Conservation (phyloP, 1,284 basidiomycete genomes). For the Neonothopanus nambi region DNA sequence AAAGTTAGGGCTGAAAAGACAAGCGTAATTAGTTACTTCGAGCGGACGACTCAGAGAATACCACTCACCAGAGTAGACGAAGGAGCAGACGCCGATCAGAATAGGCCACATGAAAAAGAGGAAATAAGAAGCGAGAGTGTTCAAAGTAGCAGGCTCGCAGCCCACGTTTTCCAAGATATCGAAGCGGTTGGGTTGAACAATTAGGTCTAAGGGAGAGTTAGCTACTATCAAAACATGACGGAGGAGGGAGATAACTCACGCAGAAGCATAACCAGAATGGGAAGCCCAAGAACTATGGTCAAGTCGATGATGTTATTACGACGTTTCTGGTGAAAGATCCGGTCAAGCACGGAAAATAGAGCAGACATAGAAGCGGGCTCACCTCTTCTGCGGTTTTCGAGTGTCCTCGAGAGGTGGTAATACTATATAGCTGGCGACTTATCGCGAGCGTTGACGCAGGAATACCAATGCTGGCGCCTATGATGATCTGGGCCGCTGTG, state of each 20-base stretch:
- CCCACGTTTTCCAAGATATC: conserved; percentile 20
- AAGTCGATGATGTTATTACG: conserved; percentile 1
- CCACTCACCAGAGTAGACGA: conserved; percentile 33
- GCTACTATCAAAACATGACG: background rate
- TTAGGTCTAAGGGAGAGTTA: conserved; percentile 31
- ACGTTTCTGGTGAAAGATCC: conserved; percentile 6
- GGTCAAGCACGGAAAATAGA: background rate
- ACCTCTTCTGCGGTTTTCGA: conserved; percentile 10
- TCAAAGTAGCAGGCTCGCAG: conserved; percentile 16
- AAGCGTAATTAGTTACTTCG: background rate
- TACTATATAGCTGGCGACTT: conserved; percentile 13
- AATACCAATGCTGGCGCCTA: conserved; percentile 24
- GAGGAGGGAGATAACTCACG: background rate
- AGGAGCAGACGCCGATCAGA: conserved; percentile 34
- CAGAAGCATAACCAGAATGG: conserved; percentile 6
- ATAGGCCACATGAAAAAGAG: conserved; percentile 35
- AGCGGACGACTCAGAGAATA: conserved; percentile 14
- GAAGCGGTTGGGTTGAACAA: conserved; percentile 25
- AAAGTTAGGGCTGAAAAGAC: conserved; percentile 36
- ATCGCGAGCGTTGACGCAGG: conserved; percentile 32
- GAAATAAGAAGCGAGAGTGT: conserved; percentile 13
- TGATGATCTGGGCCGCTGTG: conserved; percentile 23
- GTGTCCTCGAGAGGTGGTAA: background rate
- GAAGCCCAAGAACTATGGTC: conserved; percentile 9
- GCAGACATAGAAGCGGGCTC: background rate